Percentiles rank a stretch among this genome's conserved stretches.
phyloP scores from a whole-genome alignment of 176 grass and related monocot genomes.

The Dendrocalamus sinicus region DNA sequence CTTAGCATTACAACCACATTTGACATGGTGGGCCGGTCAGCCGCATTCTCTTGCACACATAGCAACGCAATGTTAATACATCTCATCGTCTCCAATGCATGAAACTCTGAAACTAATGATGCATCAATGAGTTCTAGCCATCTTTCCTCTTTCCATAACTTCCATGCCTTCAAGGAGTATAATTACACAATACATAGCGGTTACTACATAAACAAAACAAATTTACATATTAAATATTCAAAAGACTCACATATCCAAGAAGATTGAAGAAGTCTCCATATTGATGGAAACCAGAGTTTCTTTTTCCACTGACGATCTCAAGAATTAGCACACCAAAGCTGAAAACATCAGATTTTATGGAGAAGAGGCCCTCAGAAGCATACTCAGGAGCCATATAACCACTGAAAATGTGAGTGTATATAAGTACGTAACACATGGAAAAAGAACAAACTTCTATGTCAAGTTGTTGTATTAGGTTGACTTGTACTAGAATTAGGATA shows the following conservation, averaged over 20 bases:
- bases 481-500: background rate
- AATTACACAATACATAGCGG: background rate
- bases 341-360: conserved; percentile 39
- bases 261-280: conserved; percentile 15
- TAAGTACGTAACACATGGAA: background rate
- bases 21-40: conserved; percentile 9
- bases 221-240: background rate
- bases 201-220: background rate
- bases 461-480: background rate
- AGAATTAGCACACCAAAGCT: conserved; percentile 41
- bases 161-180: conserved; percentile 22
- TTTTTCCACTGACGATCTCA: conserved; percentile 39
- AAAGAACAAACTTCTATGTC: background rate
- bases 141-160: conserved; percentile 19
- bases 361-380: conserved; percentile 20
- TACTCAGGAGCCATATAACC: conserved; percentile 39
- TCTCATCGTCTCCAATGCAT: background rate
- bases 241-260: conserved; percentile 35
- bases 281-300: conserved; percentile 20
- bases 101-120: background rate
- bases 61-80: conserved; percentile 18
- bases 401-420: background rate
- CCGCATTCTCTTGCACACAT: conserved; percentile 12
- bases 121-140: background rate
- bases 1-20: conserved; percentile 14